A percentile compares a stretch with the other conserved stretches of the same genome.
Evolutionary conservation across 768 basidiomycete species (phyloP).

Genomic region (Boletus eberwhitei): DNA sequence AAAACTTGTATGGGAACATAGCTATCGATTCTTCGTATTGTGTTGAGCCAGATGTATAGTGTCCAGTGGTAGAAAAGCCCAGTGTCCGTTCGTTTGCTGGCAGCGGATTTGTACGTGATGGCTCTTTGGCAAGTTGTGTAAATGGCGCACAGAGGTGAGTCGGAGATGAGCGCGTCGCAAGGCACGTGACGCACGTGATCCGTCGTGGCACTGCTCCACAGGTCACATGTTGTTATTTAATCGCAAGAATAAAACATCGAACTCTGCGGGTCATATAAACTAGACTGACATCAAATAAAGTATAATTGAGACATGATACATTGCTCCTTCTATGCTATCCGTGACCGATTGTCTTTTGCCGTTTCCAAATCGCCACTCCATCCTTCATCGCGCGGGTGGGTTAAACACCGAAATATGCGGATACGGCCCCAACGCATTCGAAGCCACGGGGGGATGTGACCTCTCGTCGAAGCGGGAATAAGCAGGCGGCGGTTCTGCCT

Average conservation of each 20-base stretch:
- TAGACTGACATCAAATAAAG: background rate
- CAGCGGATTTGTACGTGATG: background rate
- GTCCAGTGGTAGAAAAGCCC: background rate
- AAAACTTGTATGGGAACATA: constrained; percentile 22
- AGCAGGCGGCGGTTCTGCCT: constrained; percentile 12
- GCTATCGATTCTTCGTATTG: background rate
- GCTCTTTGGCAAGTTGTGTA: background rate
- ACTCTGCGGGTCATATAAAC: background rate
- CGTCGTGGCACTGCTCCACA: too few species aligned
- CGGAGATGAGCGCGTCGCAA: constrained; percentile 4
- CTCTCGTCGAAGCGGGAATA: constrained; percentile 27
- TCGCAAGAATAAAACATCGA: too few species aligned
- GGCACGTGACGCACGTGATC: constrained; percentile 18
- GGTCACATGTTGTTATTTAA: too few species aligned
- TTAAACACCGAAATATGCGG: constrained; percentile 17
- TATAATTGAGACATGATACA: background rate
- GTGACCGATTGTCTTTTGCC: background rate
- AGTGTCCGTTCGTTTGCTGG: background rate
- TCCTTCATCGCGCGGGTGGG: constrained; percentile 1
- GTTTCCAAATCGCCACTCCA: background rate
- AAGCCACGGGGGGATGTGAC: constrained; percentile 2
- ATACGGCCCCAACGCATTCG: constrained; percentile 20
- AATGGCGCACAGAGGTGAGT: background rate
- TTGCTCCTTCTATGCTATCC: background rate
- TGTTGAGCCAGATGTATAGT: too few species aligned